Percentiles rank a stretch among this genome's conserved stretches.
Conservation (phyloP, 2,329 filamentous ascomycete genomes). For the Hypomyces rosellus region DNA sequence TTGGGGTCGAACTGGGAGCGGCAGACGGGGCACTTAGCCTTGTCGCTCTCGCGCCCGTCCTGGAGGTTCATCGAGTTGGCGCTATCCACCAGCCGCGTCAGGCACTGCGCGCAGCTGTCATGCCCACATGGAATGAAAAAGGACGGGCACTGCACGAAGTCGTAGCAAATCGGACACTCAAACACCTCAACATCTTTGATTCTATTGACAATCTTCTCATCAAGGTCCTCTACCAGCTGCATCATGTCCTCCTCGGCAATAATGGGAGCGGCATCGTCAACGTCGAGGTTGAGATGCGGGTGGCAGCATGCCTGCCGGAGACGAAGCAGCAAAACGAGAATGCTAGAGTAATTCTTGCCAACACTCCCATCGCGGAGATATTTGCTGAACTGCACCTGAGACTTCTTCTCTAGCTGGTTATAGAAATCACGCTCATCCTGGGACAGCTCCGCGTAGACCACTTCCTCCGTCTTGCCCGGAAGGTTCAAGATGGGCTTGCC, state of each 20-base stretch:
- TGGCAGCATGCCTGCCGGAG: slow-evolving; percentile 64
- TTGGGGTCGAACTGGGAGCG: slow-evolving; percentile 59
- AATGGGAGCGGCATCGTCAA: slow-evolving; percentile 31
- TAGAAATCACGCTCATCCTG: slow-evolving; percentile 73
- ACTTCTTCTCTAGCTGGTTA: slow-evolving; percentile 61
- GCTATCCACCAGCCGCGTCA: slow-evolving; percentile 60
- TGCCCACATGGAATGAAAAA: slow-evolving; percentile 84
- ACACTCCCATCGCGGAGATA: slow-evolving; percentile 65
- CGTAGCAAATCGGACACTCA: slow-evolving; percentile 78
- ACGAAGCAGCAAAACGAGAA: slow-evolving; percentile 74
- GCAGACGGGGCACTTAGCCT: slow-evolving; percentile 69
- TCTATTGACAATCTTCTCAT: slow-evolving; percentile 55
- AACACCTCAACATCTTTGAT: slow-evolving; percentile 56
- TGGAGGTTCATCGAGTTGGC: slow-evolving; percentile 47
- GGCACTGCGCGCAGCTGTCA: slow-evolving; percentile 70
- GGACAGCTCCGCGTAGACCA: slow-evolving; percentile 67
- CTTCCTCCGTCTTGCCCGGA: slow-evolving; percentile 67
- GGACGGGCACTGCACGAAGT: slow-evolving; percentile 64
- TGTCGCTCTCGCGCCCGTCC: slow-evolving; percentile 51
- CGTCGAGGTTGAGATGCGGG: slow-evolving; percentile 25
- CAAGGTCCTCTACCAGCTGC: slow-evolving; percentile 56
- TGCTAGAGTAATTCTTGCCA: slow-evolving; percentile 65
- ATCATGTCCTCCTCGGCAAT: slow-evolving; percentile 45
- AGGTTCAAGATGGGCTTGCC: slow-evolving; percentile 74
- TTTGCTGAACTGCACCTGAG: slow-evolving; percentile 67